Base-by-base conservation (phyloP, 2,329 filamentous ascomycete species). In the Xylariaceae sp. region DNA sequence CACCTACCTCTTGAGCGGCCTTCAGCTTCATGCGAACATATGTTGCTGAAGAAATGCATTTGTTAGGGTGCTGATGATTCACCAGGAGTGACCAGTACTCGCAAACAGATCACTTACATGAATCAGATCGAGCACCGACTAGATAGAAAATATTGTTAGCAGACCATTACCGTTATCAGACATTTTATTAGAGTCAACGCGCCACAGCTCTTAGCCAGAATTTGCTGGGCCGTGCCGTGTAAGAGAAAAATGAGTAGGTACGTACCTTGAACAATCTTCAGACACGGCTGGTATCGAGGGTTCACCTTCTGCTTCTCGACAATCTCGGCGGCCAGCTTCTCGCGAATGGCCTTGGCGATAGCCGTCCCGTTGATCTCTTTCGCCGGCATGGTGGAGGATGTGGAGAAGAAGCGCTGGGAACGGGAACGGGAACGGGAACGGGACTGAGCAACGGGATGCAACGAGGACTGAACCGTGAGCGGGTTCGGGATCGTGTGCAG, bases 11-110 rank as follows among this genome's bases (percentile, higher is more conserved):
- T 74, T 90, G 81, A 60, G 94, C 94, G 66, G 94, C 94, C 83
- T 97, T 99, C 72, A 97, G 80, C 81, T 99, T 99, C 94, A 99
- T 99, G 78, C 92, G 92, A 77, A 99, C 93, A 89, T 99, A 99
- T 55, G 93, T 97, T 71, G 88, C 89, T 93, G 70, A 23, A 50
- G 3, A 30, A 23, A 53, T 73, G 68, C 74, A 71, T 73, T 70
- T 71, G 67, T 59, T 61, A 66, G 56, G 62, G 55, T 13, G 35
- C 9, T 13, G 53, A 53, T 60, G 62, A 65, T 13, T 34, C 11
- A 60, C 59, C 47, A 9, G 54, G 59, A 6, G 13, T 45, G 5
- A n/a, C 5, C 13, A 45, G n/a, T 15, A n/a, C 5, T 45, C 5
- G 62, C 53, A 18, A 51, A 61, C 64, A 59, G 62, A 56, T 52